A percentile compares a stretch with the other conserved stretches of the same genome.
These are phyloP conservation scores for Ceratocystis huliohia DNA, from an alignment of 2,329 filamentous ascomycete species.

Conservation along the genomic window DNA sequence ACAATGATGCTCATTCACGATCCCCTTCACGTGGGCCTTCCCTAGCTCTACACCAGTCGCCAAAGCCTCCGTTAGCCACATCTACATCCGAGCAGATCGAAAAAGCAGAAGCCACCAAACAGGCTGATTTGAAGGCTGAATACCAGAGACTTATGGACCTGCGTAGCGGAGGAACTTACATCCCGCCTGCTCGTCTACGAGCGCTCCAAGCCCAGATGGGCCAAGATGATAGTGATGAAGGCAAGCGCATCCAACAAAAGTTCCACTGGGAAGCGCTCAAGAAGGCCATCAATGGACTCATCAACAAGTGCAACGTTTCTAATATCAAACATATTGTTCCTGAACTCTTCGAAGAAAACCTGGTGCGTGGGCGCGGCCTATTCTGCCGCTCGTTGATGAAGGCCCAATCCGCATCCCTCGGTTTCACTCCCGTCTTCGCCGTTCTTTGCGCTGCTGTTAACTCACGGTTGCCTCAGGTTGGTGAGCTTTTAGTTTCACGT, in stretches of 20 bases:
- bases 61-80: constrained; percentile 23
- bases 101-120: constrained; percentile 67
- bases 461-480: constrained; percentile 89
- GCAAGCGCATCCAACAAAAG: constrained; percentile 73
- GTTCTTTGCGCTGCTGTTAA: constrained; percentile 95
- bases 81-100: constrained; percentile 26
- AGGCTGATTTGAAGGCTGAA: constrained; percentile 78
- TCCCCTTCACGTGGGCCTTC: constrained; percentile 25
- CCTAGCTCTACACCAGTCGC: constrained; percentile 22
- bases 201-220: constrained; percentile 94
- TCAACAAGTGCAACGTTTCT: constrained; percentile 97
- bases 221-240: constrained; percentile 91
- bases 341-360: constrained; percentile 88
- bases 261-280: constrained; percentile 80
- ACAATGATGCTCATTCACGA: constrained; percentile 28
- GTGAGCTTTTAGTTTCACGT: constrained; percentile 75
- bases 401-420: constrained; percentile 86
- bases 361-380: constrained; percentile 78
- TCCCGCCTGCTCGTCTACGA: constrained; percentile 78
- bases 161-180: constrained; percentile 91
- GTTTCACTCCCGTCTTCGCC: constrained; percentile 92
- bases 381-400: constrained; percentile 98
- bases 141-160: constrained; percentile 85
- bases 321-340: constrained; percentile 98
- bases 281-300: constrained; percentile 95